phyloP scores from a whole-genome alignment of 192 early-diverging fungal genomes.

The Lobulomyces angularis region DNA sequence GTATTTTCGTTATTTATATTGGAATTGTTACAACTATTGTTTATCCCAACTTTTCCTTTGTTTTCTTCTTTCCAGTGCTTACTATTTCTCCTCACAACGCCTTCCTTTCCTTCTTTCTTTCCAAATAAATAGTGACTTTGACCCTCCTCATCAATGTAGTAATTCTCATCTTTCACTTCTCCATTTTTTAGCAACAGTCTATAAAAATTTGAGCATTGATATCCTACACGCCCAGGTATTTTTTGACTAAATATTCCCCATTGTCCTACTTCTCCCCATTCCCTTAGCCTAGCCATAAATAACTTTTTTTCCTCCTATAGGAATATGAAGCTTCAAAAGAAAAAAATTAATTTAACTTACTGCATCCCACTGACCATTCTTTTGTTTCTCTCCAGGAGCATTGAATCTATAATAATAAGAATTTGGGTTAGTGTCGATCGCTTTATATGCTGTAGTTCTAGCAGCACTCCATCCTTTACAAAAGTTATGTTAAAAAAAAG shows the following conservation, averaged over 20 bases:
- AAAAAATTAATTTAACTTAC: slow-evolving; percentile 13
- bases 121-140: slow-evolving; percentile 84
- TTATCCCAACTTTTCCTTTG: slow-evolving; percentile 24
- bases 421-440: slow-evolving; percentile 90
- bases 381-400: slow-evolving; percentile 87
- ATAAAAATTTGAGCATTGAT: slow-evolving; percentile 98
- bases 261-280: slow-evolving; percentile 88
- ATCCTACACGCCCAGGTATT: slow-evolving; percentile 89
- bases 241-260: slow-evolving; percentile 96
- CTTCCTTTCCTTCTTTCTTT: slow-evolving; percentile 71
- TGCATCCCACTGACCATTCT: slow-evolving; percentile 78
- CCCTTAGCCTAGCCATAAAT: slow-evolving; percentile 70
- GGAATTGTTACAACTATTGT: slow-evolving; percentile 5
- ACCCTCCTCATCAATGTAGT: slow-evolving; percentile 78
- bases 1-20: neutral
- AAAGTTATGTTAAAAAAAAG: too few relatives aligned
- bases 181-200: slow-evolving; percentile 76
- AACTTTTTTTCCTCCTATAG: slow-evolving; percentile 64
- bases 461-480: slow-evolving; percentile 95
- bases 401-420: slow-evolving; percentile 98
- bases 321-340: slow-evolving; percentile 1
- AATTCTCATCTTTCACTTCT: slow-evolving; percentile 83
- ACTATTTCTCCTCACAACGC: slow-evolving; percentile 67
- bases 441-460: slow-evolving; percentile 81
- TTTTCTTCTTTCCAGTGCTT: slow-evolving; percentile 7